Evolutionary conservation across 805 yeast species (phyloP), one percentile per base, ranked within the genome.

Genomic region (Novakomyces olei): DNA sequence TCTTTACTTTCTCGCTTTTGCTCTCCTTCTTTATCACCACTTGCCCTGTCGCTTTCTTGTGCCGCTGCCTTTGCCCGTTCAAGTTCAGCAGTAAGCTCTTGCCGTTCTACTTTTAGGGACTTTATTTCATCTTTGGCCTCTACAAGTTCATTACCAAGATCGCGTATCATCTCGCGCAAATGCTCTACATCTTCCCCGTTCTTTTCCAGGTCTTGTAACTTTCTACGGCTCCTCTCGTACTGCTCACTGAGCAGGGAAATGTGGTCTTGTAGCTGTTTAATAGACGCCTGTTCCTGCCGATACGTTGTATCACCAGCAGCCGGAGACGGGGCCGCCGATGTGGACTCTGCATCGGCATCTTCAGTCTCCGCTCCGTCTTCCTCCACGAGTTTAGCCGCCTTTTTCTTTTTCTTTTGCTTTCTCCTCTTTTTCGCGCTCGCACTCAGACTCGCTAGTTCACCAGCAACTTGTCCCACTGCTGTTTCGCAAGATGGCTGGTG

Each of bases 111-210:
- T 6, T 28, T 27, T 30, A 25, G 26, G 7, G 16, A 19, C 34
- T 35, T 34, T 24, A 44, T 25, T 20, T 36, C 35, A 14, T 74
- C 79, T 40, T 65, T 68, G 0, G 80, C 67, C 4, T 65, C 63
- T 1, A 81, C 91, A 5, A 81, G 57, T 32, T 79, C 91, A 44
- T 76, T 67, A 1, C 94, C 94, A 18, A 81, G 61, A 36, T 66
- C 69, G 39, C 63, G 63, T 34, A 83, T 49, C 78, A 74, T 77
- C 36, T 80, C 94, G 44, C 71, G 66, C 33, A 76, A 58, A 33
- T 59, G 62, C 30, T 69, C 80, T 12, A 80, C 54, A 44, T 81
- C 92, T 34, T 68, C 76, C 25, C 36, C 15, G 19, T 38, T 34
- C 18, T 14, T 36, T 35, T 19, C 34, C 44, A 7, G 29, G 15